phyloP scores from a whole-genome alignment of 2,329 filamentous ascomycete species.

The Stachybotrys echinatus region DNA sequence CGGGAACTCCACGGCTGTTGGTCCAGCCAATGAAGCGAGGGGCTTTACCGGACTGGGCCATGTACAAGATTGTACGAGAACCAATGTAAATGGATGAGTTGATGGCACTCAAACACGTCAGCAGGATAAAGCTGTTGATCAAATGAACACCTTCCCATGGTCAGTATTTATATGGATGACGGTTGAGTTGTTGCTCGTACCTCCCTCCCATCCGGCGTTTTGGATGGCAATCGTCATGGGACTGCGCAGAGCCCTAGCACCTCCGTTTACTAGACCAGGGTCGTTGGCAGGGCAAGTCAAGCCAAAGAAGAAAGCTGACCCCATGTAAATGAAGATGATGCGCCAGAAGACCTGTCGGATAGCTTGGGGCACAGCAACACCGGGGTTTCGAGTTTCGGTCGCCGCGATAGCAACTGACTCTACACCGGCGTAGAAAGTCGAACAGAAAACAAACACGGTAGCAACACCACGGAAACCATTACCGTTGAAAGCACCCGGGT shows the following conservation, averaged over 20 bases:
- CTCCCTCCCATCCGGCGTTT: conserved; percentile 67
- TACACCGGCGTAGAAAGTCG: conserved; percentile 66
- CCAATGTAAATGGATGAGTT: conserved; percentile 76
- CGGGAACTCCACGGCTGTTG: conserved; percentile 56
- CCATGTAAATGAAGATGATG: conserved; percentile 61
- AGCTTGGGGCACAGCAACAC: conserved; percentile 49
- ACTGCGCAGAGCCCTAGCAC: conserved; percentile 60
- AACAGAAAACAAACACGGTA: conserved; percentile 64
- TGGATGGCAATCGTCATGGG: conserved; percentile 71
- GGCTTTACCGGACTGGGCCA: conserved; percentile 69
- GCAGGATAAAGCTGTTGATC: conserved; percentile 72
- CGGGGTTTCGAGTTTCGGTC: conserved; percentile 54
- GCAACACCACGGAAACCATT: conserved; percentile 63
- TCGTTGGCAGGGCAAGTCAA: conserved; percentile 68
- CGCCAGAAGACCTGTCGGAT: conserved; percentile 58
- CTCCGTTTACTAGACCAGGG: conserved; percentile 54
- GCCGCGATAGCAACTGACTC: conserved; percentile 59
- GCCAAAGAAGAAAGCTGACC: conserved; percentile 68
- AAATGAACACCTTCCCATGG: conserved; percentile 50
- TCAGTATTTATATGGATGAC: background rate
- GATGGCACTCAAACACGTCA: conserved; percentile 66
- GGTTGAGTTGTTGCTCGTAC: conserved; percentile 19
- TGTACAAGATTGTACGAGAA: conserved; percentile 68
- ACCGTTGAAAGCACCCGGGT: conserved; percentile 62
- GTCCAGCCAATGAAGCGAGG: conserved; percentile 65